Base-by-base conservation (phyloP, 371 early-diverging fungal genomes). In the Mortierella sp. region DNA sequence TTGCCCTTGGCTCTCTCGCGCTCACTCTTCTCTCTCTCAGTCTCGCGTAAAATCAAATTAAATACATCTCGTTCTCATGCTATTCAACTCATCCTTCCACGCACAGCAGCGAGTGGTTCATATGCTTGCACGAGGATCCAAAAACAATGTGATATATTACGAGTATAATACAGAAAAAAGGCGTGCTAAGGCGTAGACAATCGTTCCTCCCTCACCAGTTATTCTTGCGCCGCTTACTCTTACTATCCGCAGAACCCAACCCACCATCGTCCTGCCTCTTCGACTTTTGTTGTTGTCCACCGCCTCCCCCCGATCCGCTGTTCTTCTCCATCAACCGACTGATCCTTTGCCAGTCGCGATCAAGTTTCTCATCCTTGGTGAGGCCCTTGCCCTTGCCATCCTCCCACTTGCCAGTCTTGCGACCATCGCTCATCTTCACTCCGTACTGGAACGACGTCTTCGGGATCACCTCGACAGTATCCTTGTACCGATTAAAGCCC, bases 381-480 rank as follows among this genome's bases (percentile, higher is more conserved):
- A 80, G 83, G 62, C 32, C 82, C 78, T 65, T 82, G 64, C 24
- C 81, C 70, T 70, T 73, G 47, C 66, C 66, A 27, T 72, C 79
- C 12, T 54, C 82, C 64, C 70, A 72, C 44, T 82, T 70, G 57
- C 85, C 84, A 52, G 81, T 79, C 64, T 86, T 80, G 17, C 89
- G 83, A 26, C 92, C 91, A 46, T 93, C 93, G n/a, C 85, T 81
- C 64, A 86, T 72, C 71, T 94, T 94, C 19, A 94, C 89, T 27
- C 92, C 93, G 72, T 85, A 92, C 65, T 90, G 90, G 64, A 84
- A 87, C 3, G 90, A 92, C n/a, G 90, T 88, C 81, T 92, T 91
- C 1, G 92, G 90, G 34, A 90, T 80, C 30, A 89, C 87, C 51
- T 90, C 91, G 26, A 90, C 82, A 2, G 79, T 78, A 34, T 89